phyloP scores from a whole-genome alignment of 345 rosid genomes.

The Capsella bursapastoris region DNA sequence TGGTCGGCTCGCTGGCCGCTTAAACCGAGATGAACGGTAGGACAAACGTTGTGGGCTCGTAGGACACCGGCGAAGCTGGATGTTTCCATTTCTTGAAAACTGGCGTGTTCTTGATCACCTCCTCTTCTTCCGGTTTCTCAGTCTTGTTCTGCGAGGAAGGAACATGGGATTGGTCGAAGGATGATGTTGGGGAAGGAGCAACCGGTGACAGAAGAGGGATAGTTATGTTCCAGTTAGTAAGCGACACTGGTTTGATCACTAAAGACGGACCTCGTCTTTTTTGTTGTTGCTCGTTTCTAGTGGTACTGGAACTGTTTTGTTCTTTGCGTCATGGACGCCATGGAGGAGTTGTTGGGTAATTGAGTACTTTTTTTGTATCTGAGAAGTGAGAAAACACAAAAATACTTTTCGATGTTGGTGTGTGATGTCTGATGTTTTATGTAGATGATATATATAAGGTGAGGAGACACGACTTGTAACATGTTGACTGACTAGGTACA shows the following conservation, averaged over 20 bases:
- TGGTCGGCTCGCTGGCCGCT: background rate
- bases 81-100: constrained; percentile 88
- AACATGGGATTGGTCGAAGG: constrained; percentile 12
- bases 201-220: constrained; percentile 89
- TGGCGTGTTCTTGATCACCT: constrained; percentile 43
- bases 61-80: constrained; percentile 76
- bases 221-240: constrained; percentile 62
- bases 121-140: constrained; percentile 39
- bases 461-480: background rate
- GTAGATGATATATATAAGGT: background rate
- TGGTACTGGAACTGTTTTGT: constrained; percentile 16
- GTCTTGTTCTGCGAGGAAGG: constrained; percentile 7
- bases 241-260: constrained; percentile 54
- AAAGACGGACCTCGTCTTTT: constrained; percentile 69
- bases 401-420: constrained; percentile 3
- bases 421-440: background rate
- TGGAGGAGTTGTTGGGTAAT: background rate
- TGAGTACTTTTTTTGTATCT: background rate
- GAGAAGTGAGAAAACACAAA: background rate
- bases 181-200: constrained; percentile 53
- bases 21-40: constrained; percentile 62
- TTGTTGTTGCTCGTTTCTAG: constrained; percentile 41
- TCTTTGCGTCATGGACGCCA: constrained; percentile 19
- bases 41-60: constrained; percentile 47
- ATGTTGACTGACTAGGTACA: background rate